phyloP scores from a whole-genome alignment of 257 asterid species.

The Cruciata laevipes region DNA sequence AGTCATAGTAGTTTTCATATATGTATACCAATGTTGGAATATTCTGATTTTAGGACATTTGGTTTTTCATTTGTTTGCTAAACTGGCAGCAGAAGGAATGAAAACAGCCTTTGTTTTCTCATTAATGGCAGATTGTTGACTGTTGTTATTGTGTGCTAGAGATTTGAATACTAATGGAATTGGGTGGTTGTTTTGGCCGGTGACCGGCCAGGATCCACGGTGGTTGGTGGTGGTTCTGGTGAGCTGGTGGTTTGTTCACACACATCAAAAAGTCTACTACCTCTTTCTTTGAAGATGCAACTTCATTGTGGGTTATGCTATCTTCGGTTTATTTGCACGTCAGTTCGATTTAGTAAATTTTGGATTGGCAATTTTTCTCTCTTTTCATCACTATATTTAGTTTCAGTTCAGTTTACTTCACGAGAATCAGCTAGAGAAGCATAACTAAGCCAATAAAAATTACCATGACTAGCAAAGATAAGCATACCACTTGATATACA shows the following conservation, averaged over 20 bases:
- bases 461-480: too few relatives aligned
- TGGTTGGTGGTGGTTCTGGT: background rate
- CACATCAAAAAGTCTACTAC: background rate
- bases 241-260: background rate
- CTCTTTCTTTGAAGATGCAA: conserved; percentile 8
- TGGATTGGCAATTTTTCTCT: too few relatives aligned
- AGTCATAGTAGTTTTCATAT: background rate
- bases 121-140: background rate
- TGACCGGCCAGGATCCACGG: background rate
- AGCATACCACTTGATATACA: too few relatives aligned
- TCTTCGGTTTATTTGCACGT: too few relatives aligned
- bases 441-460: too few relatives aligned
- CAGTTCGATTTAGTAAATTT: too few relatives aligned
- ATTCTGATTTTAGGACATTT: background rate
- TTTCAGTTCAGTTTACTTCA: too few relatives aligned
- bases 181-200: background rate
- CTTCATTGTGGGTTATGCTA: too few relatives aligned
- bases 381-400: too few relatives aligned
- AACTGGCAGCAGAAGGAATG: background rate
- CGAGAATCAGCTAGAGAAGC: too few relatives aligned
- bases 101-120: background rate
- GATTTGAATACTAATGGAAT: background rate
- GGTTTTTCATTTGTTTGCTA: background rate
- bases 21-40: background rate
- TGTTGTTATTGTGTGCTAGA: background rate